These are phyloP conservation scores for Candida dendrica DNA, from an alignment of 805 yeast genomes.

Conservation along the genomic window DNA sequence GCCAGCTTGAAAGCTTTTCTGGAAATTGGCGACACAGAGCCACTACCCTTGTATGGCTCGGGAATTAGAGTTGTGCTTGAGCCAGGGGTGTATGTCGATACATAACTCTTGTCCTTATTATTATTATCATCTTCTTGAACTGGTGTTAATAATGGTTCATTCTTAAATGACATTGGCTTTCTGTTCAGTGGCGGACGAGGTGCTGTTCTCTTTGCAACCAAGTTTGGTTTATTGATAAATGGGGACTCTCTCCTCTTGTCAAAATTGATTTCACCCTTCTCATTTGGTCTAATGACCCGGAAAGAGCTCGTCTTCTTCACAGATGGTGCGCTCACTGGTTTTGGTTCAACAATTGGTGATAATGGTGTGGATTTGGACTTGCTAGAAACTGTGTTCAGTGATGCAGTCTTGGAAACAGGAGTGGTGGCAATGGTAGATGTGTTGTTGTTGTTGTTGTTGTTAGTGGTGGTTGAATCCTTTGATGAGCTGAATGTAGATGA, in stretches of 20 bases:
- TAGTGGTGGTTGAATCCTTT: not conserved
- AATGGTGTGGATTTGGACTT: conserved; percentile 6
- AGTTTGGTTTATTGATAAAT: conserved; percentile 41
- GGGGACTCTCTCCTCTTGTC: conserved; percentile 77
- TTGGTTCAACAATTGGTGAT: conserved; percentile 9
- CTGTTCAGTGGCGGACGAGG: conserved; percentile 55
- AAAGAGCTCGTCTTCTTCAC: conserved; percentile 38
- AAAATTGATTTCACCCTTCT: conserved; percentile 71
- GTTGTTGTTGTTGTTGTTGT: too few species aligned
- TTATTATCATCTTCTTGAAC: conserved; percentile 16
- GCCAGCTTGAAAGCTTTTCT: conserved; percentile 6
- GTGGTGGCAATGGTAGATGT: too few species aligned
- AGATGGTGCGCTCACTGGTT: conserved; percentile 2
- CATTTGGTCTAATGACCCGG: conserved; percentile 55
- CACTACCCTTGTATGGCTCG: conserved; percentile 28
- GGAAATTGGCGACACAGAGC: conserved; percentile 15
- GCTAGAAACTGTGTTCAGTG: too few species aligned
- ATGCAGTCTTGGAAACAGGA: too few species aligned
- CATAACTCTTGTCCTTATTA: conserved; percentile 19
- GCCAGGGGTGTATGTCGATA: conserved; percentile 35
- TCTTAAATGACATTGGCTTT: conserved; percentile 1
- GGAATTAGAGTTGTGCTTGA: conserved; percentile 35
- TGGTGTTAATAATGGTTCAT: conserved; percentile 11
- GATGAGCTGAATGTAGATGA: not conserved
- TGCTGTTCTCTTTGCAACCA: conserved; percentile 65